Evolutionary conservation across 805 yeast species (phyloP).

Genomic region (Lachancea fermentati): DNA sequence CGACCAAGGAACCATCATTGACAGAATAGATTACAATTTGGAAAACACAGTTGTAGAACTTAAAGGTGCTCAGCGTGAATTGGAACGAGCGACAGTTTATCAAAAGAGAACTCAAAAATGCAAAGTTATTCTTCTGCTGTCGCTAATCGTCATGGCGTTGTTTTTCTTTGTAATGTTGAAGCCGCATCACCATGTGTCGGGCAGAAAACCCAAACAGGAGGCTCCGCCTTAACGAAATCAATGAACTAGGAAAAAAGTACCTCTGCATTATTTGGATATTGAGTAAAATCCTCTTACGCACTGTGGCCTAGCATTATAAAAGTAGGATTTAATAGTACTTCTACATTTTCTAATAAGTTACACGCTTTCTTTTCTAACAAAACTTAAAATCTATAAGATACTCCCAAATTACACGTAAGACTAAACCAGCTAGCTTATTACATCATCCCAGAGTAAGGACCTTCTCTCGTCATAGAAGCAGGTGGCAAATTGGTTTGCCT

Average conservation of each 20-base stretch:
- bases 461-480: constrained; percentile 37
- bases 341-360: no score
- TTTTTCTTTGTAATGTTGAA: constrained; percentile 65
- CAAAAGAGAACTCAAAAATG: constrained; percentile 90
- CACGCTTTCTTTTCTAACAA: no score
- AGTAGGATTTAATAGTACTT: no score
- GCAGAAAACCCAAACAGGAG: not conserved
- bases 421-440: constrained; percentile 8
- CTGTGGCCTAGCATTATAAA: no score
- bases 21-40: constrained; percentile 88
- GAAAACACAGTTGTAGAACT: constrained; percentile 74
- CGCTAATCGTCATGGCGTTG: constrained; percentile 64
- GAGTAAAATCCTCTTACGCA: no score
- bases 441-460: constrained; percentile 36
- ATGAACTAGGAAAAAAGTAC: no score
- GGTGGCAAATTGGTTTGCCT: constrained; percentile 35
- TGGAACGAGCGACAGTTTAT: constrained; percentile 68
- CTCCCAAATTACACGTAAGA: constrained; percentile 2
- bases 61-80: constrained; percentile 70
- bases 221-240: no score
- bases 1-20: constrained; percentile 92
- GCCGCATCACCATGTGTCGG: constrained; percentile 45
- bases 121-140: constrained; percentile 70
- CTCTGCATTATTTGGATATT: no score
- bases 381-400: not conserved